A percentile compares a stretch with the other conserved stretches of the same genome.
phyloP scores from a whole-genome alignment of 345 rosid species.

The Dipteronia dyeriana region DNA sequence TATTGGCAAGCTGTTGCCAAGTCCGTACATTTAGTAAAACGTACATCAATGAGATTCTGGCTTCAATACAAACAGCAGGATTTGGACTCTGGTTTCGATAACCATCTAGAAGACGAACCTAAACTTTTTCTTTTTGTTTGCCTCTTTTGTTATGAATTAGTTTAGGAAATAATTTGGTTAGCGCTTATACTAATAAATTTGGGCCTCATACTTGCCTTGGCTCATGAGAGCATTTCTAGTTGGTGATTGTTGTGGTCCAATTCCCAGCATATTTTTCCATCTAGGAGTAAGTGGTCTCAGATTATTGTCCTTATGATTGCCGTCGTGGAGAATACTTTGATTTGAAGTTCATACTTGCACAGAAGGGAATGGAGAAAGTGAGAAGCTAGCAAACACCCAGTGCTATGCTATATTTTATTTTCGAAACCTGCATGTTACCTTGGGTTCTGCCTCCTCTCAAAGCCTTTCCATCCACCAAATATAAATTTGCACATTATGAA shows the following conservation, averaged over 20 bases:
- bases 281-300: background rate
- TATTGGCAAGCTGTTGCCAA: too few species aligned
- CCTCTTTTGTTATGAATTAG: background rate
- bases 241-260: background rate
- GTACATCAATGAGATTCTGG: background rate
- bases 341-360: background rate
- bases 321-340: background rate
- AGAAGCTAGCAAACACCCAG: background rate
- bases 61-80: background rate
- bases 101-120: background rate
- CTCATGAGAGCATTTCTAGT: background rate
- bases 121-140: slow-evolving; percentile 5
- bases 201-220: background rate
- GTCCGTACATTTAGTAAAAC: too few species aligned
- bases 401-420: background rate
- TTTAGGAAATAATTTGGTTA: background rate
- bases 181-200: background rate
- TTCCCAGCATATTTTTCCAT: background rate
- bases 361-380: background rate
- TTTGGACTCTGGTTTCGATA: background rate
- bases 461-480: background rate
- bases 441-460: background rate
- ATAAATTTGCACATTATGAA: background rate
- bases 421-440: background rate
- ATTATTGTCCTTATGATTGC: background rate